A percentile compares a stretch with the other conserved stretches of the same genome.
These are phyloP conservation scores for Protoeuglena noctilucae DNA, from an alignment of 139 green algal genomes.

Conservation along the genomic window DNA sequence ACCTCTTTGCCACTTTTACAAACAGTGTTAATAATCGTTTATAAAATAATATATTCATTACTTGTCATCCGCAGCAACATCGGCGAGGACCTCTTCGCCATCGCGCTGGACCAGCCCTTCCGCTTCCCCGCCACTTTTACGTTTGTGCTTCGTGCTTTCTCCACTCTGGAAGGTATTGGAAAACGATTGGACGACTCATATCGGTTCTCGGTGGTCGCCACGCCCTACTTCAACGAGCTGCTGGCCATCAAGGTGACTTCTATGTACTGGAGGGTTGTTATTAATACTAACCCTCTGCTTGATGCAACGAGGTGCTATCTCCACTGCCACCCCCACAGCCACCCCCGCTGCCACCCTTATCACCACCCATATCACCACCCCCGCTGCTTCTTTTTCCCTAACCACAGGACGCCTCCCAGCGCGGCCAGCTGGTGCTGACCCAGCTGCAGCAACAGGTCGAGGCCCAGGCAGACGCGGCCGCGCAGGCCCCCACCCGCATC, in stretches of 20 bases:
- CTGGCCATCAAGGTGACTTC: constrained; percentile 19
- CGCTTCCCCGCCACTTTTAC: constrained; percentile 70
- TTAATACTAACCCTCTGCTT: neutral
- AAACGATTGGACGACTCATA: constrained; percentile 53
- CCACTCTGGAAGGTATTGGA: constrained; percentile 61
- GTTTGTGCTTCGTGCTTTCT: constrained; percentile 73
- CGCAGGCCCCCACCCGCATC: constrained; percentile 49
- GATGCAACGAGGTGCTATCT: constrained; percentile 1
- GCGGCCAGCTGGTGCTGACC: constrained; percentile 29
- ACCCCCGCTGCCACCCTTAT: no score
- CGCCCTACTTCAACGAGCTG: constrained; percentile 53
- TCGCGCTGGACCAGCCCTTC: constrained; percentile 73
- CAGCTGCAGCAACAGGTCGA: constrained; percentile 51
- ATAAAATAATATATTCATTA: no score
- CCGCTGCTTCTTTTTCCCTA: neutral
- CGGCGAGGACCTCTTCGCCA: constrained; percentile 69
- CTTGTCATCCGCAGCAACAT: constrained; percentile 35
- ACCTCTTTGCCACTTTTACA: neutral
- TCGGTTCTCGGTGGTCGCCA: constrained; percentile 42
- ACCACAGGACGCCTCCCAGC: constrained; percentile 12
- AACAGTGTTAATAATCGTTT: neutral
- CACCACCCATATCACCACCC: no score
- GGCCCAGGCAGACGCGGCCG: constrained; percentile 31
- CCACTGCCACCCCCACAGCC: neutral
- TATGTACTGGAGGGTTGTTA: neutral